Evolutionary conservation across 129 eudicot species (phyloP).

Genomic region (Heracleum sosnowskyi): DNA sequence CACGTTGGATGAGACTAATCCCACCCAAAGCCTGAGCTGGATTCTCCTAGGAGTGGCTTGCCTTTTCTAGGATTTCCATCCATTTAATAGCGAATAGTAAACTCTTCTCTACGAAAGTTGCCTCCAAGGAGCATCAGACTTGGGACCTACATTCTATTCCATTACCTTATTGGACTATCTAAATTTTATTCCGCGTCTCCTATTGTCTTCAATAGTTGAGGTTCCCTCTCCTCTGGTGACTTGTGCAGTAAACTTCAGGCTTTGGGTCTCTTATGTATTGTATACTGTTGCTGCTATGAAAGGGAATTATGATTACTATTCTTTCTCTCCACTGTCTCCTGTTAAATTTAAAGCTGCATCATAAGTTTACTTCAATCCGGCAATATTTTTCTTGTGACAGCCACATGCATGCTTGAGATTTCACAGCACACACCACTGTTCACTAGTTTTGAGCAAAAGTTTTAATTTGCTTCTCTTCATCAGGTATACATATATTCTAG

Average conservation of each 20-base stretch:
- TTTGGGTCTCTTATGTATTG: background rate
- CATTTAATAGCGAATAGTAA: background rate
- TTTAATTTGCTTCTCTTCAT: background rate
- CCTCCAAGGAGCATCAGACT: background rate
- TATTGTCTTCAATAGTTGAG: background rate
- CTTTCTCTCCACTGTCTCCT: background rate
- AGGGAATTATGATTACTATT: background rate
- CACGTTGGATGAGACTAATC: background rate
- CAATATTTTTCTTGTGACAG: background rate
- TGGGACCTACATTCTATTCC: background rate
- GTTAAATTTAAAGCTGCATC: background rate
- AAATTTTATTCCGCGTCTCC: background rate
- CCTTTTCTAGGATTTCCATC: background rate
- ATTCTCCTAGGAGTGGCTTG: background rate
- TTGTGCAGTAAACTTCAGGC: background rate
- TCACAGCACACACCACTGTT: background rate
- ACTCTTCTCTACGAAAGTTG: background rate
- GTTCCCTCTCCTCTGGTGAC: background rate
- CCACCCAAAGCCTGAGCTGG: background rate
- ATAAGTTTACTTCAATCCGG: background rate
- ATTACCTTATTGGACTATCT: background rate
- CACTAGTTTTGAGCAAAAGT: background rate
- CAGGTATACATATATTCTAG: slow-evolving; percentile 97
- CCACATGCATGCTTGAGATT: background rate
- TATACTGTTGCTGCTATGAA: background rate